These are phyloP conservation scores for Trichosporon sp. DNA, from an alignment of 1,284 basidiomycete genomes.

Conservation along the genomic window DNA sequence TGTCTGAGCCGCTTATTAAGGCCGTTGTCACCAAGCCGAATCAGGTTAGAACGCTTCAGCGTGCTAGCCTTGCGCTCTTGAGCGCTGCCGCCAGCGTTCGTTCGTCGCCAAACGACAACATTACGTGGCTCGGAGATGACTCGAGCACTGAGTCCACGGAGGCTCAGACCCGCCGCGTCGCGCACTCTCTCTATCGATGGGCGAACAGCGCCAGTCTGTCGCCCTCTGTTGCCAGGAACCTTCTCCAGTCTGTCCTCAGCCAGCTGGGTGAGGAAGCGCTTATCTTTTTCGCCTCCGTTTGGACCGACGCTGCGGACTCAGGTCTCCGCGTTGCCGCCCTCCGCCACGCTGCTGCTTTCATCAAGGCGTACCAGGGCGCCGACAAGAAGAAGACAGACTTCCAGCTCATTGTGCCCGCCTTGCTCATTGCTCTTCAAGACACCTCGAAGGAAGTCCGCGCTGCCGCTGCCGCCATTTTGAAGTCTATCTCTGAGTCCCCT, in stretches of 20 bases:
- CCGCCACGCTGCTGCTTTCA: conserved; percentile 63
- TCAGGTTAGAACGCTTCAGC: conserved; percentile 32
- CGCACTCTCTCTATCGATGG: conserved; percentile 57
- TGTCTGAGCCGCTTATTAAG: conserved; percentile 22
- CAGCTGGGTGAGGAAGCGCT: conserved; percentile 66
- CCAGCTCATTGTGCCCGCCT: conserved; percentile 75
- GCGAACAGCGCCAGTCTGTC: conserved; percentile 56
- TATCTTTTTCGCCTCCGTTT: conserved; percentile 72
- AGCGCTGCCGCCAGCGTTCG: conserved; percentile 28
- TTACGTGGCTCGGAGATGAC: conserved; percentile 26
- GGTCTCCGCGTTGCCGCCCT: conserved; percentile 65
- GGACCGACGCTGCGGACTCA: conserved; percentile 51
- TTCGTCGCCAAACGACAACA: conserved; percentile 10
- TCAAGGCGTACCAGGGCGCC: conserved; percentile 51
- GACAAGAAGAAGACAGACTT: conserved; percentile 57
- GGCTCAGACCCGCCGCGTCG: conserved; percentile 18
- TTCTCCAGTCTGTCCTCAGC: conserved; percentile 65
- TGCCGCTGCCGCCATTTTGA: conserved; percentile 62
- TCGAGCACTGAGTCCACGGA: background rate
- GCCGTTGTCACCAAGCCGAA: conserved; percentile 33
- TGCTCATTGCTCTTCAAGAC: conserved; percentile 65
- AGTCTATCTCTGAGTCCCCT: conserved; percentile 37
- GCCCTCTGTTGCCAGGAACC: conserved; percentile 54
- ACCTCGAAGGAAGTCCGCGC: conserved; percentile 56
- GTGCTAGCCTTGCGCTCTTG: conserved; percentile 33